Evolutionary conservation across 2,329 filamentous ascomycete species (phyloP), one percentile per base, ranked within the genome.

Genomic region (Hypoxylon sp.): DNA sequence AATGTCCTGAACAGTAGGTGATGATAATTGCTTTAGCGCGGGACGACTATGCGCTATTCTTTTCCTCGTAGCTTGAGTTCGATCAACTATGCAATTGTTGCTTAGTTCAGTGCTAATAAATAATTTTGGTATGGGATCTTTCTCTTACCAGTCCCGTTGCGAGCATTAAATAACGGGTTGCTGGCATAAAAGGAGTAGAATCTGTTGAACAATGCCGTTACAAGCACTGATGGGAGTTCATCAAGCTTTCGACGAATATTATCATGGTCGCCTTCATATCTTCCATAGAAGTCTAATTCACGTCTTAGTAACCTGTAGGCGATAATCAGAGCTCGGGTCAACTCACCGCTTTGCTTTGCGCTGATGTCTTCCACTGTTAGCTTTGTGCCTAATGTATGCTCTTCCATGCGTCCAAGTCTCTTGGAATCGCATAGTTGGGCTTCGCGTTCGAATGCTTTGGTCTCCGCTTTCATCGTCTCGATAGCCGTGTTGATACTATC

Each of bases 341-440:
- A 22, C 51, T n/a, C 57, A 63, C 60, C 60, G 11, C 26, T 37
- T 33, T 57, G 11, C 13, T 55, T 48, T 1, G 26, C 46, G 24
- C 29, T 63, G 3, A 24, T 63, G 19, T 66, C 57, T 24, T 66
- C 63, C 13, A 62, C 52, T 1, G 57, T 62, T 6, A 62, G 14
- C 9, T 53, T 56, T 4, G 50, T 66, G 9, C 53, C 33, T 17
- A 50, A 17, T 6, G 55, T 46, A 17, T 69, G 47, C 17, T 65
- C 51, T 29, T 69, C 60, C 14, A 69, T 39, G 9, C 58, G 56
- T 0, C 69, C 66, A 3, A 71, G 55, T n/a, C 63, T 63, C 29
- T 63, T 60, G 1, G 56, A 65, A 47, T 61, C 57, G 42, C 69
- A 71, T 11, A 69, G 3, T 14, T 44, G 51, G 13, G 66, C 69